These are phyloP conservation scores for Lactarius hengduanensis DNA, from an alignment of 768 basidiomycete species.

Conservation along the genomic window DNA sequence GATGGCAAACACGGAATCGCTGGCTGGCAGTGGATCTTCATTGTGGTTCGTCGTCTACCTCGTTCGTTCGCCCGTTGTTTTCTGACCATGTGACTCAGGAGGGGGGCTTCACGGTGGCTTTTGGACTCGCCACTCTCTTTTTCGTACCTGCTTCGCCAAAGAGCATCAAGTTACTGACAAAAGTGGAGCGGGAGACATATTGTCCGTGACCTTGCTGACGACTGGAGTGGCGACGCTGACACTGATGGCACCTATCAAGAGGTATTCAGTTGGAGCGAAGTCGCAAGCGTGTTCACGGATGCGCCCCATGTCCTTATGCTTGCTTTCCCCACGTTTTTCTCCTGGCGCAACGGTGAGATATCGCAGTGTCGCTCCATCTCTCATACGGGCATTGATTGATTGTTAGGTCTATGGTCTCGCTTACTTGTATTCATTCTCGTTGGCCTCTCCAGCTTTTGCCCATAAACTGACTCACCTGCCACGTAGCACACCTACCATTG, in stretches of 20 bases:
- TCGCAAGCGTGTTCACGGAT: slow-evolving; percentile 45
- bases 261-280: slow-evolving; percentile 56
- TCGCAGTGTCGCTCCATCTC: not conserved
- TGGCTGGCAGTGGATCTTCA: slow-evolving; percentile 70
- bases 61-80: not conserved
- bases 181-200: slow-evolving; percentile 42
- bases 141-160: slow-evolving; percentile 47
- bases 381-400: not conserved
- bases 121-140: slow-evolving; percentile 52
- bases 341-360: slow-evolving; percentile 40
- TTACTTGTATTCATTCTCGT: slow-evolving; percentile 25
- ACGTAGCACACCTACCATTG: slow-evolving; percentile 32
- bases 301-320: slow-evolving; percentile 54
- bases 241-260: slow-evolving; percentile 43
- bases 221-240: slow-evolving; percentile 36
- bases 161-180: slow-evolving; percentile 49
- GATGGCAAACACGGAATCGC: slow-evolving; percentile 49
- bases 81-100: slow-evolving; percentile 36
- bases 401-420: slow-evolving; percentile 28
- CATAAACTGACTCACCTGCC: not conserved
- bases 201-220: slow-evolving; percentile 39
- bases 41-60: slow-evolving; percentile 40
- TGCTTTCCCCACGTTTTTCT: slow-evolving; percentile 50
- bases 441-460: not conserved
- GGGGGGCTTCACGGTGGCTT: slow-evolving; percentile 60